Percentiles rank a stretch among this genome's conserved stretches.
These are phyloP conservation scores for Termitomyces heimii DNA, from an alignment of 768 basidiomycete genomes.

Conservation along the genomic window DNA sequence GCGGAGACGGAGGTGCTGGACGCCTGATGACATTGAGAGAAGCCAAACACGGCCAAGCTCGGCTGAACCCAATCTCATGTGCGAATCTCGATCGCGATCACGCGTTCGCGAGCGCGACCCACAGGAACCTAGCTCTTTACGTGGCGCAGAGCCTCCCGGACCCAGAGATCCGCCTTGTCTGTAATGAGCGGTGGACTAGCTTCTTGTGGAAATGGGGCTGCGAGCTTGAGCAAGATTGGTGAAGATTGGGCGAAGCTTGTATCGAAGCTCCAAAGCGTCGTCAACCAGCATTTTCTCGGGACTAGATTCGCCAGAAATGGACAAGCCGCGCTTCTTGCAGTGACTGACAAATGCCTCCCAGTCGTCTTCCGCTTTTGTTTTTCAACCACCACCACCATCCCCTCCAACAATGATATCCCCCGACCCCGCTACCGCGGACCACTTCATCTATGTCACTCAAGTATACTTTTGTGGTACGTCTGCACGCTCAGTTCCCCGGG, in stretches of 20 bases:
- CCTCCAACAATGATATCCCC: constrained; percentile 10
- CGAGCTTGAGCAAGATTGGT: constrained; percentile 9
- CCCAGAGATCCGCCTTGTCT: constrained; percentile 1
- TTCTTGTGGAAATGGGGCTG: constrained; percentile 6
- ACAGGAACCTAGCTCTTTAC: constrained; percentile 7
- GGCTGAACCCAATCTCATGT: constrained; percentile 6
- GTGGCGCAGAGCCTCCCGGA: constrained; percentile 5
- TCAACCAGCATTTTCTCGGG: constrained; percentile 14
- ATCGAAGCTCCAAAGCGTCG: constrained; percentile 10
- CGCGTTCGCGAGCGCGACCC: not conserved
- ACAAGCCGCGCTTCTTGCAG: constrained; percentile 37
- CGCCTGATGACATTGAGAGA: constrained; percentile 25
- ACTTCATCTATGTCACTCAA: constrained; percentile 79
- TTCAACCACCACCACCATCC: constrained; percentile 29
- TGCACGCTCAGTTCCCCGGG: constrained; percentile 15
- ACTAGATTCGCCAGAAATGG: constrained; percentile 22
- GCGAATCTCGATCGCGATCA: constrained; percentile 13
- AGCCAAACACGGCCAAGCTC: constrained; percentile 10
- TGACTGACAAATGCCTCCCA: constrained; percentile 40
- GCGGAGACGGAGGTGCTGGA: constrained; percentile 47
- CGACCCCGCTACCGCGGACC: constrained; percentile 48
- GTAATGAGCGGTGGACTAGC: constrained; percentile 8
- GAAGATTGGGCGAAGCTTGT: constrained; percentile 12
- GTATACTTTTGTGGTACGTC: constrained; percentile 82
- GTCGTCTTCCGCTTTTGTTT: constrained; percentile 30